Base-by-base conservation (phyloP, 257 asterid species). In the Gardenia jasminoides region DNA sequence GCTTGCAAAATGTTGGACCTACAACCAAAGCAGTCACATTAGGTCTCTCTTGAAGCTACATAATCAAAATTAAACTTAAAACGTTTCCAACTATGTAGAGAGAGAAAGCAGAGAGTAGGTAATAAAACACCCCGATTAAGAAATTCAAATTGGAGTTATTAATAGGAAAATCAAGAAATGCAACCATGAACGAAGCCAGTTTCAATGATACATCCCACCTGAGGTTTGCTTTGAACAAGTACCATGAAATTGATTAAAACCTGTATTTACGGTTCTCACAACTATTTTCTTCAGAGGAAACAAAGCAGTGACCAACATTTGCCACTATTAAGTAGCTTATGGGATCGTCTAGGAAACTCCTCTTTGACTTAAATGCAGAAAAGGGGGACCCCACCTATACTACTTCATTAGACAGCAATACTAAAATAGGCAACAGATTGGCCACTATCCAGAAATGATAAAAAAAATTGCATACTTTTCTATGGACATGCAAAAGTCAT, bases 1-100 rank as follows among this genome's bases (percentile, higher is more conserved):
- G 86, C 84, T 89, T 78, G 88, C 85, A 83, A 87, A 91, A 58
- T 84, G 81, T 84, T 81, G 92, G 79, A 91, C 85, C 98, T 93
- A 92, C 82, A 82, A 84, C 46, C 79, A 87, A 69, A 76, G 70
- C 58, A 67, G 83, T 47, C 78, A 83, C 76, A 78, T 80, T 46
- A 79, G 72, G 71, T 56, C 33, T 44, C 44, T 30, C 76, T 36
- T 15, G 50, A 67, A 36, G 5, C 79, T 9, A 41, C 39, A 75
- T 17, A 28, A 28, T 76, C 44, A 26, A 69, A 13, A 6, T 28
- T n/a, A 47, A 46, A 48, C 41, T 48, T 54, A 19, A 73, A 74
- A 33, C 13, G n/a, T 30, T 74, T 58, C 66, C 54, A 61, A 7
- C 3, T 52, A 8, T 3, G 44, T 6, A 24, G 13, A 3, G 67